Conservation (phyloP, 257 asterid genomes). For the Primulina huaijiensis region DNA sequence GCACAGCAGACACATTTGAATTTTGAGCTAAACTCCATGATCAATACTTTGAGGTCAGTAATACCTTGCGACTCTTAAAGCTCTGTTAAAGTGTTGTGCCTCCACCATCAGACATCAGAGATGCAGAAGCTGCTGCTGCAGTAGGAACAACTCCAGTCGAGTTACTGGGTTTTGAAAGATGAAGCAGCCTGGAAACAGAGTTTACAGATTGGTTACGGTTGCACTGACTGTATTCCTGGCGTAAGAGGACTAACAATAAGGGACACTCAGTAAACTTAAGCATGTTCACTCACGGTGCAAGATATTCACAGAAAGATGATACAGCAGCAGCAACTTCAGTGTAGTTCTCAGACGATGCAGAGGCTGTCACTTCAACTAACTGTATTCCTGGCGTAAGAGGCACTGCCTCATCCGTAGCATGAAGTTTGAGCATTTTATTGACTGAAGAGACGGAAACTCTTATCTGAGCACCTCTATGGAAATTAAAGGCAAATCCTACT, state of each 20-base stretch:
- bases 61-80: conserved; percentile 18
- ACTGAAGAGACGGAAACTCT: conserved; percentile 79
- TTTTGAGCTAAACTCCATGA: background rate
- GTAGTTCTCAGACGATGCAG: conserved; percentile 86
- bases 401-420: conserved; percentile 83
- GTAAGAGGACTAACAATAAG: too few relatives aligned
- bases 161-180: conserved; percentile 80
- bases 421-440: conserved; percentile 88
- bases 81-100: conserved; percentile 50
- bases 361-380: conserved; percentile 91
- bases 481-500: conserved; percentile 81
- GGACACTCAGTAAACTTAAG: background rate
- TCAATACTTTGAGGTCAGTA: background rate
- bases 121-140: conserved; percentile 97
- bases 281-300: conserved; percentile 83
- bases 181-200: conserved; percentile 68
- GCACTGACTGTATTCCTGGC: too few relatives aligned
- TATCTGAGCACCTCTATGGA: conserved; percentile 83
- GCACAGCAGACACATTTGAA: background rate
- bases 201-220: background rate
- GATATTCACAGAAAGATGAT: conserved; percentile 86
- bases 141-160: conserved; percentile 88
- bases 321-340: conserved; percentile 71
- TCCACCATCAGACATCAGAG: conserved; percentile 95
- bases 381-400: conserved; percentile 94